Evolutionary conservation across 306 rosid species (phyloP).

Genomic region (Castanea sativa): DNA sequence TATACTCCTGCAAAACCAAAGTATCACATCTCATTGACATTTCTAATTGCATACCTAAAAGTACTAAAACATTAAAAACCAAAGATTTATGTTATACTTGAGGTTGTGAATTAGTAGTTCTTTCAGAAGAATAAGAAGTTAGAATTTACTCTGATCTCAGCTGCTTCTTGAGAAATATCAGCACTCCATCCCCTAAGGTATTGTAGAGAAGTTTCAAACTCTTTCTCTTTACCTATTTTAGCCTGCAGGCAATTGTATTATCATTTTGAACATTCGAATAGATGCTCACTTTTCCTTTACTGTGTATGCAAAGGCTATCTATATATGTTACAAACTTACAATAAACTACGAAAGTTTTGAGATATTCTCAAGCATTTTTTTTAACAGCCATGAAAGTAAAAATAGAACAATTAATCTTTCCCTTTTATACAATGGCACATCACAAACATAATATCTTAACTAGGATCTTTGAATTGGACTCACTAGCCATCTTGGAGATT

Average conservation of each 20-base stretch:
- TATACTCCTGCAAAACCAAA: slow-evolving; percentile 20
- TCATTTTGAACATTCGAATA: too few species aligned
- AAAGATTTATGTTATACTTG: neutral
- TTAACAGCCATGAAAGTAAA: neutral
- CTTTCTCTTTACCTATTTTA: slow-evolving; percentile 45
- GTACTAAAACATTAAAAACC: neutral
- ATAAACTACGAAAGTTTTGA: neutral
- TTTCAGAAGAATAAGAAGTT: neutral
- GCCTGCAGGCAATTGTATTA: slow-evolving; percentile 47
- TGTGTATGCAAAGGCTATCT: neutral
- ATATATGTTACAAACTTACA: neutral
- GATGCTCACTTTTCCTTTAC: neutral
- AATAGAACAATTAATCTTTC: neutral
- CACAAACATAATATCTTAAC: neutral
- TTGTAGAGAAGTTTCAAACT: slow-evolving; percentile 64
- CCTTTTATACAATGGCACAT: neutral
- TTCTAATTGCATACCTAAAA: neutral
- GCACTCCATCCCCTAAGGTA: slow-evolving; percentile 55
- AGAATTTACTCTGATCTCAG: slow-evolving; percentile 60
- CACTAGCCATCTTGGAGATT: slow-evolving; percentile 97
- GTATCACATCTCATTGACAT: neutral
- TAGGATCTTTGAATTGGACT: slow-evolving; percentile 21
- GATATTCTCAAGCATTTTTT: neutral
- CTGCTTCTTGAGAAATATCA: slow-evolving; percentile 65
- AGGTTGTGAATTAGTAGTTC: neutral